Conservation (phyloP, 257 asterid species). For the Solanum bulbocastanum region DNA sequence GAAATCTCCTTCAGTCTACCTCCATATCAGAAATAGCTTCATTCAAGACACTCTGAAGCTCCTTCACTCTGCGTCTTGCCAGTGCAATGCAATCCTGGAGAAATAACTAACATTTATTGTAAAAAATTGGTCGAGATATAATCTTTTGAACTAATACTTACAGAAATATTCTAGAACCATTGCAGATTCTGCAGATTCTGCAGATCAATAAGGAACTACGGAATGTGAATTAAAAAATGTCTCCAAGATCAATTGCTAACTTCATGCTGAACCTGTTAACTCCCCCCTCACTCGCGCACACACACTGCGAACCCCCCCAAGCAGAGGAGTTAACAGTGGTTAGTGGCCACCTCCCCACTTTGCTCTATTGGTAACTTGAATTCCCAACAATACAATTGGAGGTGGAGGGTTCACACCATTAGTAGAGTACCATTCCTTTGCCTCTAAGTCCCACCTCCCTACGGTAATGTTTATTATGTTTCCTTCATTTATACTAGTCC, state of each 20-base stretch:
- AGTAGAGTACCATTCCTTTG: neutral
- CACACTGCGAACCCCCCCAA: neutral
- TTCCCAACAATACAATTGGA: neutral
- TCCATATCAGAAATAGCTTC: conserved; percentile 76
- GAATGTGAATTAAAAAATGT: neutral
- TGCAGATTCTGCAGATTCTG: neutral
- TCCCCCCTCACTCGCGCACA: neutral
- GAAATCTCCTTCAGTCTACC: conserved; percentile 24
- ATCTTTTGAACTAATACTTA: neutral
- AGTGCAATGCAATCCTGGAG: conserved; percentile 62
- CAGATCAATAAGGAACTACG: neutral
- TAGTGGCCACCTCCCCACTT: neutral
- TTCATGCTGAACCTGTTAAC: neutral
- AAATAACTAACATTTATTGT: neutral
- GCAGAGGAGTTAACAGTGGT: neutral
- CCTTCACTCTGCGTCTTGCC: conserved; percentile 52
- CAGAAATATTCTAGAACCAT: neutral
- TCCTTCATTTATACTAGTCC: neutral
- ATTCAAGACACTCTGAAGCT: conserved; percentile 47
- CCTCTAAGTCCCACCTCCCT: neutral
- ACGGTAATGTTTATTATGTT: neutral
- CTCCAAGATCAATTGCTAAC: neutral
- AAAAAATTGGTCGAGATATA: neutral
- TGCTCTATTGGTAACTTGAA: neutral
- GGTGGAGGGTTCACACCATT: neutral